Base-by-base conservation (phyloP, 2,329 filamentous ascomycete genomes). In the Sporothrix pallida region DNA sequence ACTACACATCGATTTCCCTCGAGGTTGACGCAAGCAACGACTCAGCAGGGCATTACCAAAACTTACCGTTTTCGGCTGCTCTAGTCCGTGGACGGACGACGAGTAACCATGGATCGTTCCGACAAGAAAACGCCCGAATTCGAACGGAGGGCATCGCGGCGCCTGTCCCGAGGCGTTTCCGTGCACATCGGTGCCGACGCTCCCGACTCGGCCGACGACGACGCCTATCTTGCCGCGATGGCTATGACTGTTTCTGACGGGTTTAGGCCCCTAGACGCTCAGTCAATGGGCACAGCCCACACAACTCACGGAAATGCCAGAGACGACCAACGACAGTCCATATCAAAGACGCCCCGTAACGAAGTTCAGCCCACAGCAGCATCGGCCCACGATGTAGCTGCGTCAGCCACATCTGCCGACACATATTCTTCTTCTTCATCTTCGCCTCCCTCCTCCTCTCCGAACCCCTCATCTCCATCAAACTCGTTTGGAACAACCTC, bases 81-180 rank as follows among this genome's bases (percentile, higher is more conserved):
- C 50, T 17, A 44, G 72, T 65, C 72, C 67, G 63, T 42, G 15
- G 50, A 42, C 67, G 52, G 67, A 71, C 67, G 48, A 23, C 15
- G 13, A 67, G 54, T 67, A 54, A 62, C 42, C 20, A 78, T 78
- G 77, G 76, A 78, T 31, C 48, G 60, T 20, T 37, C 68, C 42
- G 72, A 75, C 58, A 63, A 70, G 15, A 78, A 78, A 68, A 58
- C 74, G 15, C 26, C 74, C 46, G 77, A 76, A 7, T 72, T 77
- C 31, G 77, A 77, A 65, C 74, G 76, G 50, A 75, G 75, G 50
- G 72, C 73, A 37, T 76, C 77, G 23, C 42, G 69, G 44, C 75
- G 75, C 20, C 48, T 68, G n/a, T 78, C 76, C 23, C 44, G 75
- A 7, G 37, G 69, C 1, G 26, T 75, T 3, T 77, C 76, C 1